Base-by-base conservation (phyloP, 176 grass and related monocot species). In the Olyra latifolia region DNA sequence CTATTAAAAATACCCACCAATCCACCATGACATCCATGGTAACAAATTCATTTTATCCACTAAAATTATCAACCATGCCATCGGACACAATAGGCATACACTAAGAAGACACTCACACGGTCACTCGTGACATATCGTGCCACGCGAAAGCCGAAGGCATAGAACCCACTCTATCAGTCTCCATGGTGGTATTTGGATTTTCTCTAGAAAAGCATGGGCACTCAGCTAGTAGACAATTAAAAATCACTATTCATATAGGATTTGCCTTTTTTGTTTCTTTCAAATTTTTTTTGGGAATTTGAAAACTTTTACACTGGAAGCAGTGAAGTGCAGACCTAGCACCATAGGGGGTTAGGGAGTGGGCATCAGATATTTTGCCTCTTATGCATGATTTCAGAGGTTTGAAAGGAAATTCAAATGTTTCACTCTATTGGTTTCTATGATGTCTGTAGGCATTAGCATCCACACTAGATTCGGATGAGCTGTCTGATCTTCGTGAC, bases 401-500 rank as follows among this genome's bases (percentile, higher is more conserved):
- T 50, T 65, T 57, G 8, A 44, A 17, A 62, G 6, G 23, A 1
- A 20, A 27, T 69, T 81, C 10, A 75, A 49, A 69, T 75, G 24
- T 35, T 35, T 35, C 32, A 27, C 61, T 81, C 10, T 69, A 49
- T 62, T 75, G 25, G 9, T 87, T 88, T 44, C 38, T 67, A n/a
- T 6, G 23, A 64, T 25, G 46, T 75, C 71, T 89, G 57, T 76
- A 98, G 95, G 95, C 91, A 78, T 87, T 98, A 62, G 95, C 89
- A 78, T 92, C 87, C 64, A 94, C 92, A 50, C 67, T 98, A 71
- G 77, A 98, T 69, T 78, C 90, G 27, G 95, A 92, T 38, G 95
- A 98, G 76, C 43, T 98, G 22, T 79, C 91, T 65, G 85, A 94
- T 79, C 91, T 98, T 29, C 87, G 74, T 79, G 95, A 98, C 74